Conservation (phyloP, 202 grass and related monocot genomes). For the Zizania palustris region DNA sequence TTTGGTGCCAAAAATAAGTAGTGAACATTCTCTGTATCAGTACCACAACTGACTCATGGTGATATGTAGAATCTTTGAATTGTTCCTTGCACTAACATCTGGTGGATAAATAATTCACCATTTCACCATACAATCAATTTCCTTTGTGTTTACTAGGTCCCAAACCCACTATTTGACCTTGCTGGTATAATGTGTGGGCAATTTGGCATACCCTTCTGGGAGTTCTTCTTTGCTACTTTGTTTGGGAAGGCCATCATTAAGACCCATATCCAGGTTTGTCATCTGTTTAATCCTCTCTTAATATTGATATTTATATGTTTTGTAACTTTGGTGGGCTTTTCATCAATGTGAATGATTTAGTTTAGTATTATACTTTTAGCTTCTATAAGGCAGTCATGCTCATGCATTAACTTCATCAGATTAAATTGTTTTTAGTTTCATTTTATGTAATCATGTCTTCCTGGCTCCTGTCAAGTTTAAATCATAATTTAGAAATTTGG, state of each 20-base stretch:
- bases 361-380: conserved; percentile 1
- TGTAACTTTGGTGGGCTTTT: conserved; percentile 14
- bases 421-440: background rate
- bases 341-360: conserved; percentile 2
- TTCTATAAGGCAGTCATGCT: background rate
- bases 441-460: conserved; percentile 17
- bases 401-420: background rate
- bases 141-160: conserved; percentile 53
- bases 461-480: conserved; percentile 2
- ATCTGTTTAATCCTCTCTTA: conserved; percentile 23
- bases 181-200: conserved; percentile 99
- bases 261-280: conserved; percentile 91
- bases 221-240: conserved; percentile 95
- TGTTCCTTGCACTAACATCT: background rate
- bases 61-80: background rate
- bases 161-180: conserved; percentile 95
- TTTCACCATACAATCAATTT: conserved; percentile 16
- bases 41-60: background rate
- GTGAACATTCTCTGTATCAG: background rate
- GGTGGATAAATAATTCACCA: background rate
- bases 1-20: conserved; percentile 26
- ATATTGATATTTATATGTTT: background rate
- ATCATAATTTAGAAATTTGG: conserved; percentile 2
- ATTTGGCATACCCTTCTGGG: conserved; percentile 95
- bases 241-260: conserved; percentile 96